Evolutionary conservation across 768 basidiomycete genomes (phyloP).

Genomic region (Cystoderma amianthinum): DNA sequence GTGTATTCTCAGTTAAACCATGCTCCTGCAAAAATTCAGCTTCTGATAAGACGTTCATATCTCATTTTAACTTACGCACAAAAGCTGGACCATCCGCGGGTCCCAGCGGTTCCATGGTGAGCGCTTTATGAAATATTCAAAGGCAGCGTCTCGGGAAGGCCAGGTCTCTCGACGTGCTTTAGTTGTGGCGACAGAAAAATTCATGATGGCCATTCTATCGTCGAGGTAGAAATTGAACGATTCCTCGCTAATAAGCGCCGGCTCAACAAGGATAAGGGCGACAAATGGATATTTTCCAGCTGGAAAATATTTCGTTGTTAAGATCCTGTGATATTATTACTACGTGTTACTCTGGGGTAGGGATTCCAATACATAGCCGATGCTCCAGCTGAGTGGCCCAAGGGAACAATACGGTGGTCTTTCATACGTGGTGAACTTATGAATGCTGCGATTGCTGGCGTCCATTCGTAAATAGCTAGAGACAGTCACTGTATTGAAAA

Average conservation of each 20-base stretch:
- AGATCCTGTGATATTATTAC: conserved; percentile 18
- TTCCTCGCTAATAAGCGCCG: conserved; percentile 31
- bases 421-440: conserved; percentile 19
- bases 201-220: conserved; percentile 28
- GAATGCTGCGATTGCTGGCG: conserved; percentile 25
- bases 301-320: conserved; percentile 26
- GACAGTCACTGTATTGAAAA: not conserved
- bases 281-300: conserved; percentile 18
- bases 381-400: conserved; percentile 41
- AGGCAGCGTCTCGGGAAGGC: conserved; percentile 32
- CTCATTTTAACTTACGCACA: conserved; percentile 23
- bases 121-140: conserved; percentile 31
- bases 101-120: conserved; percentile 44
- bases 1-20: conserved; percentile 21
- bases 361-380: conserved; percentile 23
- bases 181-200: conserved; percentile 28
- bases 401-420: conserved; percentile 27
- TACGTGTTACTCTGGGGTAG: not conserved
- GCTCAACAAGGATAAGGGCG: conserved; percentile 37
- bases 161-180: conserved; percentile 30
- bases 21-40: conserved; percentile 19
- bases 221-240: conserved; percentile 27
- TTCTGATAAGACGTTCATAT: not conserved
- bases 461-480: conserved; percentile 31
- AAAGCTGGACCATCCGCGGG: conserved; percentile 25